These are phyloP conservation scores for Przewalskia tangutica DNA, from an alignment of 257 asterid species.

Conservation along the genomic window DNA sequence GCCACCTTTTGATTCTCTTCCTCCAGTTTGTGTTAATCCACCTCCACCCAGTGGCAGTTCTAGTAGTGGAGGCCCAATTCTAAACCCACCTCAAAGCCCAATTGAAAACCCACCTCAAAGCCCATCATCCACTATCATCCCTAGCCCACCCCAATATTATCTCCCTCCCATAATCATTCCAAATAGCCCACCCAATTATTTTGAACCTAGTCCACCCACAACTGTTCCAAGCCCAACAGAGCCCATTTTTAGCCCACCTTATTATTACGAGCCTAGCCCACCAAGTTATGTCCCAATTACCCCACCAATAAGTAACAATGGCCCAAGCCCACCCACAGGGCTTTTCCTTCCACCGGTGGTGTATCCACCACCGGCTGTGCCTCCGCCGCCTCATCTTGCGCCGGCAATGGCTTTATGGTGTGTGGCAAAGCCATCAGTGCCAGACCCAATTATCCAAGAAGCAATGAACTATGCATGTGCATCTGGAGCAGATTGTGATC, in stretches of 20 bases:
- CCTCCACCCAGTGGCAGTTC: slow-evolving; percentile 12
- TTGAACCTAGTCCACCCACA: slow-evolving; percentile 32
- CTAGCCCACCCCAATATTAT: slow-evolving; percentile 25
- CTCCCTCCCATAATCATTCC: slow-evolving; percentile 20
- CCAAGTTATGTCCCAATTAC: slow-evolving; percentile 15
- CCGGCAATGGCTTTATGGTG: slow-evolving; percentile 63
- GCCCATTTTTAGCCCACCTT: slow-evolving; percentile 21
- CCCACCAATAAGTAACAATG: slow-evolving; percentile 17
- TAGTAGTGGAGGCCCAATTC: slow-evolving; percentile 2
- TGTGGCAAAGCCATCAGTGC: slow-evolving; percentile 90
- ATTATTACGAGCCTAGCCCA: slow-evolving; percentile 13
- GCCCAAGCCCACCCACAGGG: slow-evolving; percentile 27
- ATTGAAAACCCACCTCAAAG: neutral
- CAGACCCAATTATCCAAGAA: slow-evolving; percentile 81
- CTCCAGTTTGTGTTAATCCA: slow-evolving; percentile 63
- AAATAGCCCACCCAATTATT: slow-evolving; percentile 28
- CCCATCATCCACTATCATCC: slow-evolving; percentile 6
- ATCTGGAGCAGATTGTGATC: slow-evolving; percentile 78
- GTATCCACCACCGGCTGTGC: slow-evolving; percentile 69
- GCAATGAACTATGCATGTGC: slow-evolving; percentile 94
- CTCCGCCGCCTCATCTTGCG: slow-evolving; percentile 58
- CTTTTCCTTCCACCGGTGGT: slow-evolving; percentile 70
- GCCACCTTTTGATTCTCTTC: slow-evolving; percentile 72
- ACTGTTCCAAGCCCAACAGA: slow-evolving; percentile 25
- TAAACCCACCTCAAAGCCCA: slow-evolving; percentile 1